These are phyloP conservation scores for Colletotrichum spinosum DNA, from an alignment of 2,329 filamentous ascomycete species.

Conservation along the genomic window DNA sequence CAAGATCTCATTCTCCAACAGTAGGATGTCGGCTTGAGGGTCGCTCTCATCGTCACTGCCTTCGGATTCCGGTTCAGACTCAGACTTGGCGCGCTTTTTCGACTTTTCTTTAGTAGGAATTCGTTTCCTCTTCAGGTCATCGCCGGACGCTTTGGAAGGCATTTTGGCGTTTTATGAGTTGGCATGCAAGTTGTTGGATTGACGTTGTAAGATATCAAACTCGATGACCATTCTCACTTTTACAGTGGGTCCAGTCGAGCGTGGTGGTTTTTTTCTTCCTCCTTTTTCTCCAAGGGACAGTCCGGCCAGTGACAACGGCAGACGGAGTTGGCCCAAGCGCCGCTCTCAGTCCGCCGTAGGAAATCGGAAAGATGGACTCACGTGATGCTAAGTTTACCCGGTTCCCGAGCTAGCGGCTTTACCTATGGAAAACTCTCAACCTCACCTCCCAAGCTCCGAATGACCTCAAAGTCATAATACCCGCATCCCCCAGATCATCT, in stretches of 20 bases:
- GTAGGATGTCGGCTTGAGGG: conserved; percentile 73
- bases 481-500: conserved; percentile 67
- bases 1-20: conserved; percentile 83
- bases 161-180: conserved; percentile 38
- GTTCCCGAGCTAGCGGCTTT: conserved; percentile 45
- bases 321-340: conserved; percentile 15
- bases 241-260: conserved; percentile 27
- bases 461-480: conserved; percentile 57
- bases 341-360: conserved; percentile 39
- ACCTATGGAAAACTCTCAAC: conserved; percentile 62
- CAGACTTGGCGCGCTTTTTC: conserved; percentile 64
- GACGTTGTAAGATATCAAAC: conserved; percentile 22
- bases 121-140: conserved; percentile 65
- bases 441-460: conserved; percentile 58
- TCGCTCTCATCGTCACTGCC: conserved; percentile 58
- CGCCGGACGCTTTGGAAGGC: conserved; percentile 42
- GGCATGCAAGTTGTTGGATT: neutral
- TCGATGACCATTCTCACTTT: conserved; percentile 20
- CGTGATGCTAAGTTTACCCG: conserved; percentile 51
- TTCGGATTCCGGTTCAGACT: conserved; percentile 47
- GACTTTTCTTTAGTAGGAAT: conserved; percentile 53
- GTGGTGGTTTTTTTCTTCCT: conserved; percentile 22
- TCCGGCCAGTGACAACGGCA: conserved; percentile 7
- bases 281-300: neutral
- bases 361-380: conserved; percentile 40